Evolutionary conservation across 768 basidiomycete species (phyloP).

Genomic region (Leccinum fibrillosum): DNA sequence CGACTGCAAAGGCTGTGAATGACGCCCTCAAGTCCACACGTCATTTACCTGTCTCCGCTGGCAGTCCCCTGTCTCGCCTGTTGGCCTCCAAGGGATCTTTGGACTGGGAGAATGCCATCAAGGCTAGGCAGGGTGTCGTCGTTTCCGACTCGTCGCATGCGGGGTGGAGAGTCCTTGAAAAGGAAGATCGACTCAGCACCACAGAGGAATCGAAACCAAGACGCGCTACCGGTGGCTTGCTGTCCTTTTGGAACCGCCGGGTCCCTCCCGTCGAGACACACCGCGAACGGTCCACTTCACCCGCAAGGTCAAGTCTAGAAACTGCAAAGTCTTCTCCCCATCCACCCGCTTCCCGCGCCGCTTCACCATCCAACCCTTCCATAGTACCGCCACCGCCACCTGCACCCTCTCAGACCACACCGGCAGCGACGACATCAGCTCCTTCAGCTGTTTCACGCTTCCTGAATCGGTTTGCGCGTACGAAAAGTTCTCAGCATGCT

Average conservation of each 20-base stretch:
- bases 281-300: slow-evolving; percentile 21
- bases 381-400: slow-evolving; percentile 11
- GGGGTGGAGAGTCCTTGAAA: slow-evolving; percentile 72
- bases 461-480: slow-evolving; percentile 68
- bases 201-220: slow-evolving; percentile 42
- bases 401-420: slow-evolving; percentile 2
- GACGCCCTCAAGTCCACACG: slow-evolving; percentile 65
- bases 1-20: slow-evolving; percentile 54
- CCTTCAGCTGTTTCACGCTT: slow-evolving; percentile 83
- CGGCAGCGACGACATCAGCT: slow-evolving; percentile 21
- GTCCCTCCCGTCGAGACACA: slow-evolving; percentile 23
- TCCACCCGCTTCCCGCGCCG: slow-evolving; percentile 8
- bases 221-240: slow-evolving; percentile 52
- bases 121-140: slow-evolving; percentile 44
- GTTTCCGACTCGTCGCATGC: slow-evolving; percentile 52
- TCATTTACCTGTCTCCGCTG: slow-evolving; percentile 48
- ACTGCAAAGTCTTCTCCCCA: slow-evolving; percentile 12
- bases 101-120: slow-evolving; percentile 72
- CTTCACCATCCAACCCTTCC: slow-evolving; percentile 14
- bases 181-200: slow-evolving; percentile 35
- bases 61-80: slow-evolving; percentile 69
- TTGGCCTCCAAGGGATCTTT: slow-evolving; percentile 68
- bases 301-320: slow-evolving; percentile 32
- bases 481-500: slow-evolving; percentile 38
- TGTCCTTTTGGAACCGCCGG: slow-evolving; percentile 69